These are phyloP conservation scores for Juncus inflexus DNA, from an alignment of 176 grass and related monocot genomes.

Conservation along the genomic window DNA sequence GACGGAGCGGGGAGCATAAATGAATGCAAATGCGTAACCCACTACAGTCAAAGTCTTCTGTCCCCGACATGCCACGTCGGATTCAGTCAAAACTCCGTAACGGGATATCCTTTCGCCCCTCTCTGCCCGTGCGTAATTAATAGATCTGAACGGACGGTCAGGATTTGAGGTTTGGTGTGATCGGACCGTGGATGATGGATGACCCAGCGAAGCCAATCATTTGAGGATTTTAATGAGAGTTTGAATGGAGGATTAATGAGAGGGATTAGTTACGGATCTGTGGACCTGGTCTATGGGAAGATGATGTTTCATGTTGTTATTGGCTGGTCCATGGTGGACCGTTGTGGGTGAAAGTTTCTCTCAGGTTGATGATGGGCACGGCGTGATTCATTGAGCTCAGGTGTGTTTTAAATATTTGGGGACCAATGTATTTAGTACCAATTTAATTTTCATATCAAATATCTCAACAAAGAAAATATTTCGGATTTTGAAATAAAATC, in stretches of 20 bases:
- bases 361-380: no score
- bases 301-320: no score
- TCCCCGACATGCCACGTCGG: conserved; percentile 25
- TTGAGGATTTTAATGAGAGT: conserved; percentile 18
- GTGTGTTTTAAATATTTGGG: not conserved
- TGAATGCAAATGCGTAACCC: no score
- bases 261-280: conserved; percentile 1
- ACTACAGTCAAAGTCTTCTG: conserved; percentile 27
- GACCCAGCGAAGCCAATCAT: not conserved
- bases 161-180: not conserved
- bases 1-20: not conserved
- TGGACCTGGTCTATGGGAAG: not conserved
- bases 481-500: no score
- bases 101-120: not conserved
- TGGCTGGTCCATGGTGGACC: no score
- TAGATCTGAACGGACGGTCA: not conserved
- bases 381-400: conserved; percentile 19
- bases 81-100: conserved; percentile 32
- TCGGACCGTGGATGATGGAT: not conserved
- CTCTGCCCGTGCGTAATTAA: conserved; percentile 24
- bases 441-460: no score
- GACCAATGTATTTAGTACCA: no score
- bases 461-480: no score
- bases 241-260: not conserved
- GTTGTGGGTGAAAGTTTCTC: no score